These are phyloP conservation scores for Rhizopus arrhizus DNA, from an alignment of 371 early-diverging fungal species.

Conservation along the genomic window DNA sequence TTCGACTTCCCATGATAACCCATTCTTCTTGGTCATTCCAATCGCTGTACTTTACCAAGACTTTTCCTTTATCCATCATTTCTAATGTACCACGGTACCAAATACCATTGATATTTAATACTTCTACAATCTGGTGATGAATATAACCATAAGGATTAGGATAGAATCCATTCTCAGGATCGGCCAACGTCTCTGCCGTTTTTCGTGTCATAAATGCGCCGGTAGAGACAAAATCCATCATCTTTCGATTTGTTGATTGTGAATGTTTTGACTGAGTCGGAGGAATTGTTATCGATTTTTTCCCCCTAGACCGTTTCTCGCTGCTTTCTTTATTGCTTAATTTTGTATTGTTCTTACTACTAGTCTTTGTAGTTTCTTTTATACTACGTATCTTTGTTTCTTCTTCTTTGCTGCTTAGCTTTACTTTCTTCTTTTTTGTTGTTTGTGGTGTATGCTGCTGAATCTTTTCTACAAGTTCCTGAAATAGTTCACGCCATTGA, in stretches of 20 bases:
- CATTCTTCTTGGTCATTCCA: conserved; percentile 66
- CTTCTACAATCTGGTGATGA: conserved; percentile 47
- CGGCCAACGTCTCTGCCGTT: conserved; percentile 43
- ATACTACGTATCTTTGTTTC: background rate
- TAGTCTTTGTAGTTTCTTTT: background rate
- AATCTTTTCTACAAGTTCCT: background rate
- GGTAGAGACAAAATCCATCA: conserved; percentile 37
- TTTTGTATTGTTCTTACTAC: background rate
- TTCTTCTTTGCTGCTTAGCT: background rate
- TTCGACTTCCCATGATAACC: conserved; percentile 62
- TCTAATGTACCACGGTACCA: conserved; percentile 56
- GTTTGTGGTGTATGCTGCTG: background rate
- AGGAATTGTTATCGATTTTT: conserved; percentile 5
- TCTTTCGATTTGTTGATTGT: conserved; percentile 21
- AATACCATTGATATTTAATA: conserved; percentile 49
- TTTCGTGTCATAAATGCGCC: conserved; percentile 57
- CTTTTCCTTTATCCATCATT: conserved; percentile 48
- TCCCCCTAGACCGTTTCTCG: background rate
- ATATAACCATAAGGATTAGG: conserved; percentile 49
- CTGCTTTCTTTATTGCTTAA: background rate
- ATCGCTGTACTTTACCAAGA: conserved; percentile 55
- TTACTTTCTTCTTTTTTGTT: background rate
- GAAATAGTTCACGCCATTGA: background rate
- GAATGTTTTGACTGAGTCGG: conserved; percentile 23
- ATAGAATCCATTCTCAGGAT: conserved; percentile 36